Base-by-base conservation (phyloP, 2,329 filamentous ascomycete species). In the Colletotrichum sp. region DNA sequence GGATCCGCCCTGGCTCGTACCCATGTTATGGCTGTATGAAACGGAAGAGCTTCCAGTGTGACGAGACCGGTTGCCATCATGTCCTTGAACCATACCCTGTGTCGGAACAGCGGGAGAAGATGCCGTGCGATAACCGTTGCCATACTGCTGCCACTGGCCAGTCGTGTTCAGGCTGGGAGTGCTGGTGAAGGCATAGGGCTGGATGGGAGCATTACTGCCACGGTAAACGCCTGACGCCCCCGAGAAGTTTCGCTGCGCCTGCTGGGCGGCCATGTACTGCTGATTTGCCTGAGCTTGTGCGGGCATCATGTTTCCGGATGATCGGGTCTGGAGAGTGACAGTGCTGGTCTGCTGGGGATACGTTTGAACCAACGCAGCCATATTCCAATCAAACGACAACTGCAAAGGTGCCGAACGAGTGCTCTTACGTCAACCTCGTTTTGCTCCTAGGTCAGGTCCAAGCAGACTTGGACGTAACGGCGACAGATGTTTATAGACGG, bases 361-460 rank as follows among this genome's bases (percentile, higher is more conserved):
- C 77, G 94, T 92, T 87, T 96, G 95, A 82, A 96, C 94, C 89
- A 96, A 90, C 85, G 95, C 94, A 89, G 95, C 95, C 95, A 97
- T 96, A 85, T 84, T 94, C 89, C 65, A 64, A 73, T 44, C 39
- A 69, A 59, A 44, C 69, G 64, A 36, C 57, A 16, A 52, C 21
- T 24, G 26, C 15, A 62, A 59, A 64, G 72, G 70, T 65, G 57
- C 44, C 64, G 24, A 73, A 60, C 73, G 39, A 64, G 44, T 63
- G 30, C 36, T 67, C 44, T 59, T 76, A 68, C 57, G 44, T 52
- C 64, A 57, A 71, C n/a, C 44, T 60, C 69, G 55, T 62, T n/a
- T 68, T 12, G 30, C 36, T 49, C 55, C n/a, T 68, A 16, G 21
- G 26, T 49, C 34, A 62, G 49, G 26, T 49, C 57, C 39, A 55